Conservation (phyloP, 2,329 filamentous ascomycete species). For the Monilinia laxa region DNA sequence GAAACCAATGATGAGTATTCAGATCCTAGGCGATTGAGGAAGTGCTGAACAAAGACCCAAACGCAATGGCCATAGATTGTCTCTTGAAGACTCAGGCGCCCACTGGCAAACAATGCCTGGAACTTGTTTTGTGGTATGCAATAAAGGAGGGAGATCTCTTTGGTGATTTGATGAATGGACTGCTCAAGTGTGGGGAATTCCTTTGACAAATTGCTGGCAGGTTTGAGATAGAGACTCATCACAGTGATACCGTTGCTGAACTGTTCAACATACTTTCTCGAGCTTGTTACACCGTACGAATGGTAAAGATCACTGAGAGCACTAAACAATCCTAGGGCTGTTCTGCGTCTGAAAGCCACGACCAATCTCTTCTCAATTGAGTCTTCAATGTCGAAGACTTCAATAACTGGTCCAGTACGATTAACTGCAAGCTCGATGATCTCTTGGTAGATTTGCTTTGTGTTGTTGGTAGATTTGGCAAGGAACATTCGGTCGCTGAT, state of each 20-base stretch:
- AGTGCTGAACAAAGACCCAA: conserved; percentile 97
- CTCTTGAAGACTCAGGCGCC: conserved; percentile 88
- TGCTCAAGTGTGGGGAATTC: conserved; percentile 79
- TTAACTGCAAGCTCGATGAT: conserved; percentile 83
- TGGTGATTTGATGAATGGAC: conserved; percentile 97
- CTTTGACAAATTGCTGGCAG: conserved; percentile 58
- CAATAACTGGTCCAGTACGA: conserved; percentile 90
- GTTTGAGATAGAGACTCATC: conserved; percentile 91
- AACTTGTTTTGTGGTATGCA: conserved; percentile 98
- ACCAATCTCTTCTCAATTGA: conserved; percentile 91
- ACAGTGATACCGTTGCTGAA: conserved; percentile 98
- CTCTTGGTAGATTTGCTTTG: conserved; percentile 91
- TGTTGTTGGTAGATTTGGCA: conserved; percentile 94
- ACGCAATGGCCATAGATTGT: conserved; percentile 96
- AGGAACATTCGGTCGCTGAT: conserved; percentile 93
- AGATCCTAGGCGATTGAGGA: conserved; percentile 85
- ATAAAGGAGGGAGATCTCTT: conserved; percentile 95
- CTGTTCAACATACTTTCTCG: conserved; percentile 96
- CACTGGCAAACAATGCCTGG: conserved; percentile 81
- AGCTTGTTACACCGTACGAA: conserved; percentile 96
- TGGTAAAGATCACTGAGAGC: conserved; percentile 95
- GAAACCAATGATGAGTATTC: conserved; percentile 88
- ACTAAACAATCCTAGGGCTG: conserved; percentile 90
- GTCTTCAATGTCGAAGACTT: conserved; percentile 93
- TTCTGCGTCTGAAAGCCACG: conserved; percentile 89